Conservation (phyloP, 2,329 filamentous ascomycete species). For the Clarireedia paspali region DNA sequence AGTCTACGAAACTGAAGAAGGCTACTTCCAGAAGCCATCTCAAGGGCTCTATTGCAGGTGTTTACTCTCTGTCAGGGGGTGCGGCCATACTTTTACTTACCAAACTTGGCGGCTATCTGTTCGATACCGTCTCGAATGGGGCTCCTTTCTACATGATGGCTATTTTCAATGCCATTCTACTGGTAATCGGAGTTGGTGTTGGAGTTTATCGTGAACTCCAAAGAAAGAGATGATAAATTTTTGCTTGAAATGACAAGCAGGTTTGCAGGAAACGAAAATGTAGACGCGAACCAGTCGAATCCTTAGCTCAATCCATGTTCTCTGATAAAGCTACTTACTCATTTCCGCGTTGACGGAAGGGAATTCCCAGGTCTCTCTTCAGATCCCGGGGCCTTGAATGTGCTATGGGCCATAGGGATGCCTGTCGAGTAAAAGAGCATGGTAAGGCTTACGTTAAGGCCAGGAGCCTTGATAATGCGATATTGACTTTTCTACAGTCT, state of each 20-base stretch:
- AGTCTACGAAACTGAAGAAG: constrained; percentile 13
- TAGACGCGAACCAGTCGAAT: not conserved
- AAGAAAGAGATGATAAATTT: constrained; percentile 6
- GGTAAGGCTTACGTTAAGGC: too few relatives aligned
- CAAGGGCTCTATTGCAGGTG: constrained; percentile 89
- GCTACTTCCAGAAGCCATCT: constrained; percentile 37
- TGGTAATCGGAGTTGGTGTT: constrained; percentile 38
- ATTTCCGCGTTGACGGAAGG: too few relatives aligned
- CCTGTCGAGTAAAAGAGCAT: too few relatives aligned
- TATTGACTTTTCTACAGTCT: too few relatives aligned
- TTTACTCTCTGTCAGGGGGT: constrained; percentile 87
- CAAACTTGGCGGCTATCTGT: constrained; percentile 80
- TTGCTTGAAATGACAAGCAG: not conserved
- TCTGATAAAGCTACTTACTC: too few relatives aligned
- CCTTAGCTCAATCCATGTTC: too few relatives aligned
- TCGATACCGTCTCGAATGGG: constrained; percentile 65
- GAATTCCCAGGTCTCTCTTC: too few relatives aligned
- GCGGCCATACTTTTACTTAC: constrained; percentile 85
- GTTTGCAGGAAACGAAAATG: not conserved
- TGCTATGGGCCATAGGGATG: too few relatives aligned
- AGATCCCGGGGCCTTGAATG: too few relatives aligned
- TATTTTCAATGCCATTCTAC: constrained; percentile 68
- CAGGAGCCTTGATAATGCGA: too few relatives aligned
- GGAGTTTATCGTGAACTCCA: constrained; percentile 24
- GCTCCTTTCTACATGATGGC: constrained; percentile 96